Base-by-base conservation (phyloP, 345 rosid species). In the Syzygium aqueum region DNA sequence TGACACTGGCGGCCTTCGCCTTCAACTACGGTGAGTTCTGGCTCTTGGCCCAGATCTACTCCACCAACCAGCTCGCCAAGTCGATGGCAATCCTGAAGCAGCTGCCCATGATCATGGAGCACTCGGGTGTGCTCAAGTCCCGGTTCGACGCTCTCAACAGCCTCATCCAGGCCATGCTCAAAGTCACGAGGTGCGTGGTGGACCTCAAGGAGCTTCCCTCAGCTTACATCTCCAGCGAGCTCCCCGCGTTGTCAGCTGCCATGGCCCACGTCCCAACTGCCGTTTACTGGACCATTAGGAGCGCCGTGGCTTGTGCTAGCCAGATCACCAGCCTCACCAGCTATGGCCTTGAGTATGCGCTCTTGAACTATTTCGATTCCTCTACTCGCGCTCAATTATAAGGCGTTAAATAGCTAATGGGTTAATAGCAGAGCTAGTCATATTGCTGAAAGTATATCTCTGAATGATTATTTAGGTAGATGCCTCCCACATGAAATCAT, bases 11-110 rank as follows among this genome's bases (percentile, higher is more conserved):
- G 11, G 97, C 98, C 80, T 95, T 97, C 86, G 99, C 98, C 2
- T 91, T 94, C 89, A 97, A 92, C 87, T 97, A 95, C 86, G 98
- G 98, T 14, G 96, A 93, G 88, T 95, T 97, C 87, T 94, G 96
- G 95, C 94, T 96, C 53, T 91, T 97, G 8, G 94, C 94, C 1
- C 97, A 96, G 91, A 93, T 92, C 61, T 91, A 92, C 92, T 88
- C 91, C 84, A 88, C 96, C 23, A 96, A 94, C 91, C 98, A 91
- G 84, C 95, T 97, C 3, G 95, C 98, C 7, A 97, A 95, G 90
- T 91, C 97, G 7, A 93, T 97, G 88, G 96, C 99, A 16, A 90
- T 95, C 85, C 97, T 97, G 56, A 95, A 91, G 91, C 97, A 94
- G 89, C 88, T 97, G 65, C 97, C 97, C 61, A 89, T 92, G 84